Evolutionary conservation across 345 rosid genomes (phyloP).

Genomic region (Ricinus communis): DNA sequence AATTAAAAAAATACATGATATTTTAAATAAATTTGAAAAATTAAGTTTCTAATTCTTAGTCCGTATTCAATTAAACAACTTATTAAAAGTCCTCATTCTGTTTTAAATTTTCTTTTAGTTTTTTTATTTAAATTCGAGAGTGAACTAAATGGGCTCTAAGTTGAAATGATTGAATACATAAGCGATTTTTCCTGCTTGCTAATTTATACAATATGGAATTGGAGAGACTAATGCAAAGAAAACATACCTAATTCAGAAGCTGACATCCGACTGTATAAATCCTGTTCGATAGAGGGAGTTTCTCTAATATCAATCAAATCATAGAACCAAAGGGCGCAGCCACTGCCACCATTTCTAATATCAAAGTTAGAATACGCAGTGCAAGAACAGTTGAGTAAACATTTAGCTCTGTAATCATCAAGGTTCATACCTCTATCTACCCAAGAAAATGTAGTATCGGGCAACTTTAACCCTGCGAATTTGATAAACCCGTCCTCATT

Average conservation of each 20-base stretch:
- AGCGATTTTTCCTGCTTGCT: too few relatives aligned
- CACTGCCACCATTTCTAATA: conserved; percentile 14
- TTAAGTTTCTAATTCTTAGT: too few relatives aligned
- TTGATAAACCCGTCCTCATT: not conserved
- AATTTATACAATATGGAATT: too few relatives aligned
- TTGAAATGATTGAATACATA: too few relatives aligned
- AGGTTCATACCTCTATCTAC: conserved; percentile 14
- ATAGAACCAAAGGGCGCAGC: conserved; percentile 17
- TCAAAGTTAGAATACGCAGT: conserved; percentile 15
- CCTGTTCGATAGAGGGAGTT: not conserved
- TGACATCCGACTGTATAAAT: conserved; percentile 8
- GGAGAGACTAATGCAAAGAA: not conserved
- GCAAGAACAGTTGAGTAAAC: conserved; percentile 21
- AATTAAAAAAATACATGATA: too few relatives aligned
- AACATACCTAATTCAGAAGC: conserved; percentile 21
- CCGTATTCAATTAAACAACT: too few relatives aligned
- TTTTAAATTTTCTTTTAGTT: too few relatives aligned
- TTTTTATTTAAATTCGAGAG: too few relatives aligned
- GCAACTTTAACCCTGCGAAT: conserved; percentile 8
- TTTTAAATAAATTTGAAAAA: too few relatives aligned
- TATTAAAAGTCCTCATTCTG: too few relatives aligned
- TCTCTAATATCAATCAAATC: conserved; percentile 18
- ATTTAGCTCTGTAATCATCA: conserved; percentile 17
- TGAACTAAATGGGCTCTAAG: too few relatives aligned
- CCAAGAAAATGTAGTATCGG: conserved; percentile 19